Percentiles rank a stretch among this genome's conserved stretches.
These are phyloP conservation scores for Rhodotorula sp. DNA, from an alignment of 1,284 basidiomycete species.

Conservation along the genomic window DNA sequence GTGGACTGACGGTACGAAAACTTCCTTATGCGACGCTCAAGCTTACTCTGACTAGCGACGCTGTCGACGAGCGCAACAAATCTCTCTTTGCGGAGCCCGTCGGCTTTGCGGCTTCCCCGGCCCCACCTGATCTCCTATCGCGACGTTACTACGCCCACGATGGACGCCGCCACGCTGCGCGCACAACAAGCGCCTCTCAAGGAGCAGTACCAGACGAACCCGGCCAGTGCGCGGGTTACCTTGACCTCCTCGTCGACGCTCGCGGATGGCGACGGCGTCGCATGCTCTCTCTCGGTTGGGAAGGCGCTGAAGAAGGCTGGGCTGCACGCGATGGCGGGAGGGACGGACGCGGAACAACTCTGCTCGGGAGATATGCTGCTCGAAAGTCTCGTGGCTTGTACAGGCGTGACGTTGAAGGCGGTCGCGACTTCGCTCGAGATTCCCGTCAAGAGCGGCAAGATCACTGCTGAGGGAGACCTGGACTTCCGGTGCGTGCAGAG, in stretches of 20 bases:
- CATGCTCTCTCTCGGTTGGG: constrained; percentile 5
- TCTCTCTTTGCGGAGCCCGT: too few relatives aligned
- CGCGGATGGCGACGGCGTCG: constrained; percentile 7
- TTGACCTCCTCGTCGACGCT: constrained; percentile 11
- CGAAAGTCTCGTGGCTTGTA: constrained; percentile 25
- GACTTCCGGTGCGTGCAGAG: constrained; percentile 17
- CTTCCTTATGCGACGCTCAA: too few relatives aligned
- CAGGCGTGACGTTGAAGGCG: constrained; percentile 26
- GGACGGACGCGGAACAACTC: constrained; percentile 12
- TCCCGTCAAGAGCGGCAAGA: constrained; percentile 3
- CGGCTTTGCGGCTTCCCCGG: too few relatives aligned
- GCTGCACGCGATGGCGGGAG: constrained; percentile 20
- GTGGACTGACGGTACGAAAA: too few relatives aligned
- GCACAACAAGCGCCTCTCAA: constrained; percentile 28
- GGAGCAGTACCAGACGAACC: constrained; percentile 5
- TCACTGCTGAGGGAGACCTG: constrained; percentile 22
- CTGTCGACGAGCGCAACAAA: too few relatives aligned
- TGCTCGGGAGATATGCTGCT: constrained; percentile 32
- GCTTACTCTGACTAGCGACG: too few relatives aligned
- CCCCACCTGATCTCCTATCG: too few relatives aligned
- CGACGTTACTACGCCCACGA: too few relatives aligned
- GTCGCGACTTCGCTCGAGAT: constrained; percentile 26
- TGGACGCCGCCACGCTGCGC: constrained; percentile 18
- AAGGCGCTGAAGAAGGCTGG: constrained; percentile 19
- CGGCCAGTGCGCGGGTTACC: constrained; percentile 11